Evolutionary conservation across 2,329 filamentous ascomycete species (phyloP).

Genomic region (Raffaelea arxii): DNA sequence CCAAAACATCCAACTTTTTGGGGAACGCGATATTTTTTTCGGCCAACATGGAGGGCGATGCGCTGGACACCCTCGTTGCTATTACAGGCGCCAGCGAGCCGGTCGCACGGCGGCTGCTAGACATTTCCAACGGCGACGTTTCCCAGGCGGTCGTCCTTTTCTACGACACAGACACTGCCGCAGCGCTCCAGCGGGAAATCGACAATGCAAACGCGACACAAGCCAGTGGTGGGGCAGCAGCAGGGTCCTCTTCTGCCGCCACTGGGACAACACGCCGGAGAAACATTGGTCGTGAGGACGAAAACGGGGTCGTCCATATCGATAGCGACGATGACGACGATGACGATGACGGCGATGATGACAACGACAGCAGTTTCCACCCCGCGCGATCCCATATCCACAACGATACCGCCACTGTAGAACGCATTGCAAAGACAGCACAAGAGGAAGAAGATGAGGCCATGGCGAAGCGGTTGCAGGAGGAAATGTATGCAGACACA

Average conservation of each 20-base stretch:
- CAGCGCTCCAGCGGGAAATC: constrained; percentile 23
- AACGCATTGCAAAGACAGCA: constrained; percentile 34
- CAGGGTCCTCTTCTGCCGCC: constrained; percentile 7
- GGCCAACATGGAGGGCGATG: constrained; percentile 54
- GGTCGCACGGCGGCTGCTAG: constrained; percentile 73
- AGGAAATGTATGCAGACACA: constrained; percentile 64
- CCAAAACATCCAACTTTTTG: too few relatives aligned
- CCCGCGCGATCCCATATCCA: too few relatives aligned
- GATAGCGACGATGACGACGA: constrained; percentile 64
- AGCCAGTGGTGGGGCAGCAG: constrained; percentile 6
- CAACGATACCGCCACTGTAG: constrained; percentile 27
- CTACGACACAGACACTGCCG: constrained; percentile 72
- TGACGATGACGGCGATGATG: constrained; percentile 28
- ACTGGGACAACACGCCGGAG: constrained; percentile 1
- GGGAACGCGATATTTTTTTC: not conserved
- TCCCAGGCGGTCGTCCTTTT: constrained; percentile 82
- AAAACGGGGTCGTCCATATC: constrained; percentile 58
- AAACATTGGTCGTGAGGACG: constrained; percentile 35
- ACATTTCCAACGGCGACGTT: constrained; percentile 74
- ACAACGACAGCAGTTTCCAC: constrained; percentile 20
- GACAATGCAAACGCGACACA: not conserved
- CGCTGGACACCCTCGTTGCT: constrained; percentile 64
- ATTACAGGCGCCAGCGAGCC: constrained; percentile 69
- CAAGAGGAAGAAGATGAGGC: constrained; percentile 82
- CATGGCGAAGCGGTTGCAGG: constrained; percentile 83